These are phyloP conservation scores for Eimeria zaria DNA, from an alignment of 169 alveolate genomes.

Conservation along the genomic window DNA sequence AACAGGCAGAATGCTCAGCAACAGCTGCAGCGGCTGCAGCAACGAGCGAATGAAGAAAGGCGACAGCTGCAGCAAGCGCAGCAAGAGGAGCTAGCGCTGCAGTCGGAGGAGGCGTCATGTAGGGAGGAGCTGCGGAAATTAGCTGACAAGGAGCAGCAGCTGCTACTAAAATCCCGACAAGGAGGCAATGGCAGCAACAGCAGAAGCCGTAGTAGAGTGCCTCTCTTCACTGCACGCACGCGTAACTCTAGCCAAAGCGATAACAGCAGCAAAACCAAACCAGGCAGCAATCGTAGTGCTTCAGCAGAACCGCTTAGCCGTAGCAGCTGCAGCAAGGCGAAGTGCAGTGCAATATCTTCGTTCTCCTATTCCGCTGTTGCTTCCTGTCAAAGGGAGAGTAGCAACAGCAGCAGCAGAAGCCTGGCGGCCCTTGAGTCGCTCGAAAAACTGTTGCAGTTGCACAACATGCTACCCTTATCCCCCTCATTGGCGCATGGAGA, in stretches of 20 bases:
- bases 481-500: not conserved
- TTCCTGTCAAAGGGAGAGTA: not conserved
- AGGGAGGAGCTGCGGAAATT: not conserved
- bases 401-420: conserved; percentile 16
- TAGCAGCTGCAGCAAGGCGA: conserved; percentile 17
- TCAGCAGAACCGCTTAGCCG: conserved; percentile 41
- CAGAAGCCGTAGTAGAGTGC: conserved; percentile 16
- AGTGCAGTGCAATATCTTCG: not conserved
- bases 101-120: conserved; percentile 35
- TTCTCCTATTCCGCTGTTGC: not conserved
- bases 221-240: conserved; percentile 1
- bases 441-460: conserved; percentile 29
- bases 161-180: not conserved
- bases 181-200: not conserved
- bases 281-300: conserved; percentile 38
- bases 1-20: conserved; percentile 44
- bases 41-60: not conserved
- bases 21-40: conserved; percentile 57
- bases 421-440: conserved; percentile 32
- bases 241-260: not conserved
- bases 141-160: conserved; percentile 9
- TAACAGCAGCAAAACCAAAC: not conserved
- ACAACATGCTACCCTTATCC: conserved; percentile 6
- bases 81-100: not conserved
- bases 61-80: conserved; percentile 39